Evolutionary conservation across 2,329 filamentous ascomycete species (phyloP), one percentile per base, ranked within the genome.

Genomic region (Hypoxylon sp.): DNA sequence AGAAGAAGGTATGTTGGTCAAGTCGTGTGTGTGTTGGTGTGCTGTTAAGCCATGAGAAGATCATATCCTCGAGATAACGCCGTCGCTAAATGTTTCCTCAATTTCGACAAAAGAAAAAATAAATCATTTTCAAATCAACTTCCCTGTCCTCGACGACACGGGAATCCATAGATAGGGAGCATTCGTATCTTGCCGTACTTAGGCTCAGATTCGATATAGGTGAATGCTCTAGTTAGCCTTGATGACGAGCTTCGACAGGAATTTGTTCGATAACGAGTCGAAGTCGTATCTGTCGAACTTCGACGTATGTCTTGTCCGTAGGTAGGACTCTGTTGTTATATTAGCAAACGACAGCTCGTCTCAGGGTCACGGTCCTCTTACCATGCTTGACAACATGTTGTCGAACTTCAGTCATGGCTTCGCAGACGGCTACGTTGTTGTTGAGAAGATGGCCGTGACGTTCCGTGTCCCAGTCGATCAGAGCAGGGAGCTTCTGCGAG

Each of bases 191-290:
- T 38, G 35, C 35, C 17, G 18, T 49, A 20, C 43, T 33, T 15
- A 60, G 23, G 54, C n/a, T 65, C 47, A 43, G 40, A 53, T 31
- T 27, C 11, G 27, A 58, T 35, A 35, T 17, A 18, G 31, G 6
- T n/a, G n/a, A 13, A 24, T 27, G 40, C 11, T 29, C 46, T 83
- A 96, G 80, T 96, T 96, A 71, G 94, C 91, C 69, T 94, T 92
- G 75, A 97, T 97, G 74, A 97, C 93, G 71, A 98, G 86, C 79
- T 96, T 96, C 31, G 93, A 96, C 67, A 97, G 80, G 81, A 98
- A 97, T 81, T 97, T 98, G 82, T 97, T 97, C 49, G 93, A 96
- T 73, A 98, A 78, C 60, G 88, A 95, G 80, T 98, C 94, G 73
- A 97, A 98, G 79, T 98, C 91, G 69, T 89, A 86, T 68, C 91